Percentiles rank a stretch among this genome's conserved stretches.
Conservation (phyloP, 345 rosid species). For the Physaria fendleri region DNA sequence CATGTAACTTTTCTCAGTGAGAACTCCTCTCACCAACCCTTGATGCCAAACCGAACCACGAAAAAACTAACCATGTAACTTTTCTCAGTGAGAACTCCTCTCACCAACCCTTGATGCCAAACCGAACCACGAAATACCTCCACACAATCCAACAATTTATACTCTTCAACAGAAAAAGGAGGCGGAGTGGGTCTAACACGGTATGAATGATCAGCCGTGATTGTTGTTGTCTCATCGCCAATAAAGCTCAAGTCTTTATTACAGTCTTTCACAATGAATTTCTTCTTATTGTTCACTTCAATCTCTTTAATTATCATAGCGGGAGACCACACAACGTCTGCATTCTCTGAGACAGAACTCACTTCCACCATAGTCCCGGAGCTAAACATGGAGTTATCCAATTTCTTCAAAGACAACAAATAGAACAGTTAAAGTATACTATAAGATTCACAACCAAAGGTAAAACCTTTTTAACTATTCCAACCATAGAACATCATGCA, state of each 20-base stretch:
- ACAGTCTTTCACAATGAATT: conserved; percentile 39
- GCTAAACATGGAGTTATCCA: conserved; percentile 44
- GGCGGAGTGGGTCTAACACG: conserved; percentile 53
- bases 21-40: conserved; percentile 49
- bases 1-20: conserved; percentile 31
- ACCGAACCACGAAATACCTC: conserved; percentile 31
- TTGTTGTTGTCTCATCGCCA: conserved; percentile 26
- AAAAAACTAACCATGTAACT: conserved; percentile 29
- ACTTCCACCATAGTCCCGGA: conserved; percentile 54
- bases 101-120: conserved; percentile 56
- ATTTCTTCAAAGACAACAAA: conserved; percentile 30
- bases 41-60: conserved; percentile 41
- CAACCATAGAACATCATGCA: not conserved
- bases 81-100: conserved; percentile 37
- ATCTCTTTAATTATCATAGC: conserved; percentile 45
- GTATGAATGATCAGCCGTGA: conserved; percentile 20
- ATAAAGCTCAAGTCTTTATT: conserved; percentile 17
- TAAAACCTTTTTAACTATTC: not conserved
- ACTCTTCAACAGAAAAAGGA: conserved; percentile 28
- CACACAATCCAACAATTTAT: conserved; percentile 43
- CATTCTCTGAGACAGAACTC: conserved; percentile 21
- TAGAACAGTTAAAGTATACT: not conserved
- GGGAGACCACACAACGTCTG: conserved; percentile 45
- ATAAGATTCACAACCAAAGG: not conserved
- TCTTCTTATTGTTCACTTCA: conserved; percentile 22